phyloP scores from a whole-genome alignment of 441 rosid species.

The Bruguiera hainesii region DNA sequence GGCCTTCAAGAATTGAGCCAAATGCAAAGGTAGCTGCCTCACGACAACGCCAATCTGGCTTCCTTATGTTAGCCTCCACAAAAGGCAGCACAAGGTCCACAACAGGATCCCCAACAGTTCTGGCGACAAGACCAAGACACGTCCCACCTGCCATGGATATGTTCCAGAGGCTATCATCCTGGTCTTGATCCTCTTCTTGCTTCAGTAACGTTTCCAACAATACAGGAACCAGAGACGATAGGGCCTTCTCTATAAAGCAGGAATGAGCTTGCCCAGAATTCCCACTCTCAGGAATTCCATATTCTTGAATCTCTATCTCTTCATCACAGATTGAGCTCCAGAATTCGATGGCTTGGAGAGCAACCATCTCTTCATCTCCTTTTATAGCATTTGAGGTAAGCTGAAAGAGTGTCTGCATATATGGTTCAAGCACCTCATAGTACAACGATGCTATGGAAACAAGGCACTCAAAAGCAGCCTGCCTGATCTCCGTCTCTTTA shows the following conservation, averaged over 20 bases:
- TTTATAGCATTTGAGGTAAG: conserved; percentile 87
- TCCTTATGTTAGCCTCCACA: conserved; percentile 69
- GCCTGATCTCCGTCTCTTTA: conserved; percentile 76
- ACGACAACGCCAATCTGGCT: conserved; percentile 76
- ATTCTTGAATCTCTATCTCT: conserved; percentile 88
- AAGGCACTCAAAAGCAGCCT: conserved; percentile 91
- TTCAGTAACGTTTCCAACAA: conserved; percentile 75
- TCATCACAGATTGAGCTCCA: conserved; percentile 98
- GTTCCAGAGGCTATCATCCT: conserved; percentile 88
- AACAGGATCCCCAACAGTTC: conserved; percentile 83
- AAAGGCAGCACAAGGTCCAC: conserved; percentile 94
- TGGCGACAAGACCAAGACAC: conserved; percentile 89
- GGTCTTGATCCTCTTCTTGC: conserved; percentile 94
- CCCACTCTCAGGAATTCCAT: conserved; percentile 50
- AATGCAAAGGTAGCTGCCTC: conserved; percentile 97
- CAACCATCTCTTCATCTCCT: conserved; percentile 86
- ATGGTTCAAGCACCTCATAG: conserved; percentile 77
- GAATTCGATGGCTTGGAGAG: conserved; percentile 90
- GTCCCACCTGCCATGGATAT: conserved; percentile 97
- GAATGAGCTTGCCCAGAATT: conserved; percentile 62
- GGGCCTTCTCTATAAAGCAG: conserved; percentile 73
- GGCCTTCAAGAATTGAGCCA: conserved; percentile 95
- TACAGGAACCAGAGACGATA: conserved; percentile 66
- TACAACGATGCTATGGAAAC: conserved; percentile 88
- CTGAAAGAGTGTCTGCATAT: conserved; percentile 78